These are phyloP conservation scores for Aspergillus sp. DNA, from an alignment of 2,329 filamentous ascomycete species.

Conservation along the genomic window DNA sequence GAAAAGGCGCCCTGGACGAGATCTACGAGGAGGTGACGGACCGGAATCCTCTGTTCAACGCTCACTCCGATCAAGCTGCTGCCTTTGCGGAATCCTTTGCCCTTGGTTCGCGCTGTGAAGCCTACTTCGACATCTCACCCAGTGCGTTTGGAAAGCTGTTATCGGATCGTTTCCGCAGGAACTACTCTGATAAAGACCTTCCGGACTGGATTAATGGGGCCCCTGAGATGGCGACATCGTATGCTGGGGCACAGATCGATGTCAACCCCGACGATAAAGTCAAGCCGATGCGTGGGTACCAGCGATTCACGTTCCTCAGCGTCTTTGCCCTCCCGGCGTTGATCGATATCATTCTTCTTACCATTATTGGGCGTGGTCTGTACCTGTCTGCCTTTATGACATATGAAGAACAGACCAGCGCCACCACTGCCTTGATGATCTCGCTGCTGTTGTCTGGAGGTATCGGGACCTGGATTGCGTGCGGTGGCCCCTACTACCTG, in stretches of 20 bases:
- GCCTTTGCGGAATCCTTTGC: constrained; percentile 65
- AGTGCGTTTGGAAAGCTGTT: constrained; percentile 48
- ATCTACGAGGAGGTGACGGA: constrained; percentile 64
- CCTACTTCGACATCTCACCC: constrained; percentile 59
- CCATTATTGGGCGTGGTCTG: constrained; percentile 59
- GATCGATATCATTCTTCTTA: constrained; percentile 60
- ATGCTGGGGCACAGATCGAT: constrained; percentile 54
- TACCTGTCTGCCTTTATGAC: constrained; percentile 61
- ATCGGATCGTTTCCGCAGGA: constrained; percentile 42
- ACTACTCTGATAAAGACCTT: constrained; percentile 49
- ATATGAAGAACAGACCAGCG: constrained; percentile 49
- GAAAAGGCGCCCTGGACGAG: constrained; percentile 60
- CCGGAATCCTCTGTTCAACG: constrained; percentile 61
- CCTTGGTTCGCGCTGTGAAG: constrained; percentile 62
- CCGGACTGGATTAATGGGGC: constrained; percentile 53
- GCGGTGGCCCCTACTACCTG: constrained; percentile 63
- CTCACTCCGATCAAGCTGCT: constrained; percentile 62
- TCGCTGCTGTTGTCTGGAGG: constrained; percentile 60
- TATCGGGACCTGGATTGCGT: constrained; percentile 64
- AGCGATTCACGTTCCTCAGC: constrained; percentile 57
- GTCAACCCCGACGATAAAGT: constrained; percentile 49
- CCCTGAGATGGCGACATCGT: constrained; percentile 51
- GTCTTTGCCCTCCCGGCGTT: constrained; percentile 64
- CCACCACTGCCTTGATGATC: constrained; percentile 59
- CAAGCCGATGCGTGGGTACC: constrained; percentile 47